Base-by-base conservation (phyloP, 148 eudicot species). In the Beta vulgaris region DNA sequence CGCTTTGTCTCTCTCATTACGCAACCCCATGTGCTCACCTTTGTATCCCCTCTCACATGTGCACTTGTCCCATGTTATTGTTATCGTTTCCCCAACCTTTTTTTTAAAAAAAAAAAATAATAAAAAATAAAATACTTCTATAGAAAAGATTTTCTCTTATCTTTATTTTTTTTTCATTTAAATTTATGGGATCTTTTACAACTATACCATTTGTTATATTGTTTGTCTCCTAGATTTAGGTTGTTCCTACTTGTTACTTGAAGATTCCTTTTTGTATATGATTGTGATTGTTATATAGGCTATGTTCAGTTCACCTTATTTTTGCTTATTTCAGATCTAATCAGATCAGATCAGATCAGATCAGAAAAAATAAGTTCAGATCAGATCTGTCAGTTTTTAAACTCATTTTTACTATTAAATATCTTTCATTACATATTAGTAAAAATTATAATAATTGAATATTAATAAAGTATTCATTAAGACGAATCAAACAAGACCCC, bases 1-100 rank as follows among this genome's bases (percentile, higher is more conserved):
- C 73, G 78, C 73, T 55, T 68, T 76, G 79, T 68, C 68, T 68
- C 43, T 68, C 34, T 68, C 16, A 54, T 18, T 53, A 40, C 73
- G 67, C 79, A 76, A 76, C 42, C 73, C 79, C 79, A 76, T 76
- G 79, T 68, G 77, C 69, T 25, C 11, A 12, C 61, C 40, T 43
- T 60, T n/a, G 23, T 2, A 1, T 23, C 44, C 79, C 72, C n/a
- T 34, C 28, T 55, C 10, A 48, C 78, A 67, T 67, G 78, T 76
- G 60, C 74, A 26, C 69, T 44, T 69, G 79, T 44, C 73, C 78
- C 64, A 43, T 75, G 49, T 75, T 16, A 23, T 21, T 74, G 35
- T 63, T 44, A 26, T 14, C 40, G 18, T 26, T 40, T 67, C 18
- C 44, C 72, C 53, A 3, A 1, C 64, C 21, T 28, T 26, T n/a